A percentile compares a stretch with the other conserved stretches of the same genome.
Conservation (phyloP, 768 basidiomycete species). For the Amanita brunnescens region DNA sequence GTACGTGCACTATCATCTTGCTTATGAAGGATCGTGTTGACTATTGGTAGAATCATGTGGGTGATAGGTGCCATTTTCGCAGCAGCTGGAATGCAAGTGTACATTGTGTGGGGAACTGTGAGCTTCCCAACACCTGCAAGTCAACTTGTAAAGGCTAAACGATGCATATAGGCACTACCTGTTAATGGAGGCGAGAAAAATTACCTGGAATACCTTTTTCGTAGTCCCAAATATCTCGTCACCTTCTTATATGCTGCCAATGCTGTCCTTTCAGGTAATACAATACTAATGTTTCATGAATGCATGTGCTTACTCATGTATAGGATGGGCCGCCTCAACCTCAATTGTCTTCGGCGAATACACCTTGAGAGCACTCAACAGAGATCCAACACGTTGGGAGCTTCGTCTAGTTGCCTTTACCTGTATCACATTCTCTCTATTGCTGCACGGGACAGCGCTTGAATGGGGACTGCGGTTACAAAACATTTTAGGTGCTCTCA, state of each 20-base stretch:
- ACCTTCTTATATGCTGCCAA: constrained; percentile 52
- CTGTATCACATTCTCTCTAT: constrained; percentile 27
- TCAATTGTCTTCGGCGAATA: constrained; percentile 54
- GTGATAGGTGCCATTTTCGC: no score
- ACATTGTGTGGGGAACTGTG: no score
- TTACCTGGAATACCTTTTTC: constrained; percentile 60
- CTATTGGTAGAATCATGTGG: no score
- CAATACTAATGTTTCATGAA: not conserved
- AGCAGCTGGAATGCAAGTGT: no score
- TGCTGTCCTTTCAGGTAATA: constrained; percentile 35
- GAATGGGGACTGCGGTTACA: constrained; percentile 50
- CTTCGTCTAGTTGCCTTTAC: constrained; percentile 27
- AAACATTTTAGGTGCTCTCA: constrained; percentile 51
- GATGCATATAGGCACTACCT: constrained; percentile 37
- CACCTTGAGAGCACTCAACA: constrained; percentile 19
- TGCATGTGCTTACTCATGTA: not conserved
- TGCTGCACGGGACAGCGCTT: no score
- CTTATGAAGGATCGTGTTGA: no score
- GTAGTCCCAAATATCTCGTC: no score
- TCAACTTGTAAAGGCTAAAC: not conserved
- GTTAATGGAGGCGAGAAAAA: constrained; percentile 68
- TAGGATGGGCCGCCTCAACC: constrained; percentile 26
- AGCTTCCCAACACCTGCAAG: no score
- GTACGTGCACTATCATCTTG: no score
- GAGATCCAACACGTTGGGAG: constrained; percentile 21